Evolutionary conservation across 768 basidiomycete genomes (phyloP).

Genomic region (Mrakia frigida): DNA sequence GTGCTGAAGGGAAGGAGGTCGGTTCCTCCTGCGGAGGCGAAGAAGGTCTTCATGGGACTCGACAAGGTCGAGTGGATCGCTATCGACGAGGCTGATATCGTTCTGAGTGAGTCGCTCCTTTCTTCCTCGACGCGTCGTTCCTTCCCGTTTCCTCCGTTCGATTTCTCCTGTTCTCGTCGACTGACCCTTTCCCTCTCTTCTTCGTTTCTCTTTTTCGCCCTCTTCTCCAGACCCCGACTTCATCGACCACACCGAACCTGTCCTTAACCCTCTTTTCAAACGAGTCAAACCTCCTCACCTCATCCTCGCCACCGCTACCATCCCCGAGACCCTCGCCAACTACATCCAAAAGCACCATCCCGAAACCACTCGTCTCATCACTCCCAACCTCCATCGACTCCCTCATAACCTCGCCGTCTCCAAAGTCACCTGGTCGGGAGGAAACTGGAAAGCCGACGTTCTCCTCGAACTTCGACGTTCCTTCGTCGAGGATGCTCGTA

Average conservation of each 20-base stretch:
- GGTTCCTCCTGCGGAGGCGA: conserved; percentile 48
- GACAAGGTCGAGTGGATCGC: conserved; percentile 79
- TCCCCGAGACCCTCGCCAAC: conserved; percentile 57
- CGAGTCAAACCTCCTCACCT: conserved; percentile 62
- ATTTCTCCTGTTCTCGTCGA: too few species aligned
- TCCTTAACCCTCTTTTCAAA: conserved; percentile 31
- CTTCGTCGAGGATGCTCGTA: conserved; percentile 54
- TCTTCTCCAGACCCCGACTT: conserved; percentile 67
- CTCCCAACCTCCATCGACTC: conserved; percentile 71
- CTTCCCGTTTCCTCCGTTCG: not conserved
- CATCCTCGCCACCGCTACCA: conserved; percentile 77
- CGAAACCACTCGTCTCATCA: conserved; percentile 53
- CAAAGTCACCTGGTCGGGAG: conserved; percentile 69
- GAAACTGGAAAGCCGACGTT: conserved; percentile 74
- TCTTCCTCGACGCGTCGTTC: conserved; percentile 35
- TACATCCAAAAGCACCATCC: conserved; percentile 37
- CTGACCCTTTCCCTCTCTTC: not conserved
- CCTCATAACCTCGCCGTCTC: conserved; percentile 66
- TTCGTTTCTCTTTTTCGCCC: not conserved
- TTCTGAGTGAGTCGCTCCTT: conserved; percentile 61
- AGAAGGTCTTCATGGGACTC: conserved; percentile 49
- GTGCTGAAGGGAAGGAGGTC: conserved; percentile 41
- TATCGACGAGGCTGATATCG: conserved; percentile 83
- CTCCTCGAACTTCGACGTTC: conserved; percentile 65
- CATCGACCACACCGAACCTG: conserved; percentile 56